Evolutionary conservation across 805 yeast genomes (phyloP).

Genomic region (Ogataea siamensis): DNA sequence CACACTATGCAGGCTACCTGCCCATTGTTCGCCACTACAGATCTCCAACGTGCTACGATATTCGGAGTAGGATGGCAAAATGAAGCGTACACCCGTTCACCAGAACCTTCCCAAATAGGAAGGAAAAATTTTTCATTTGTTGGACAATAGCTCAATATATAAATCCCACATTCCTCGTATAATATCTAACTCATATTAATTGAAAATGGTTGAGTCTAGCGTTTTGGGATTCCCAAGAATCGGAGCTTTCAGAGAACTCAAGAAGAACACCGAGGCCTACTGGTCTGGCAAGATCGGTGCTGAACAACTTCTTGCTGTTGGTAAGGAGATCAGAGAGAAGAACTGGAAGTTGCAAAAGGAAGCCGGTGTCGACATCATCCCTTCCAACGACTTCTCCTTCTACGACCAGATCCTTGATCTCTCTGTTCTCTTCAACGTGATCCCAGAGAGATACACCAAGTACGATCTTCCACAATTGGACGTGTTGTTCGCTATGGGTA

Average conservation of each 20-base stretch:
- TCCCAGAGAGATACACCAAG: slow-evolving; percentile 96
- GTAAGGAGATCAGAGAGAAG: slow-evolving; percentile 90
- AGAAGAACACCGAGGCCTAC: slow-evolving; percentile 98
- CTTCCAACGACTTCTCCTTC: slow-evolving; percentile 97
- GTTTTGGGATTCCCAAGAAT: slow-evolving; percentile 99
- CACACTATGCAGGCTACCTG: slow-evolving; percentile 1
- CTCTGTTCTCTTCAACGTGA: slow-evolving; percentile 88
- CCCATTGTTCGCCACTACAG: not conserved
- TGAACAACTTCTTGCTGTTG: slow-evolving; percentile 86
- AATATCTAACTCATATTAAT: slow-evolving; percentile 9
- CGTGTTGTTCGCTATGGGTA: slow-evolving; percentile 97
- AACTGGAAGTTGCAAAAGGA: slow-evolving; percentile 98
- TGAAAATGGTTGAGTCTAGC: slow-evolving; percentile 88
- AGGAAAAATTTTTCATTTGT: slow-evolving; percentile 22
- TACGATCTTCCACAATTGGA: slow-evolving; percentile 85
- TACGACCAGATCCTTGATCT: slow-evolving; percentile 96
- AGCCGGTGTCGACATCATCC: slow-evolving; percentile 95
- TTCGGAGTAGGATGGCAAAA: not conserved
- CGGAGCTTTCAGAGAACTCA: slow-evolving; percentile 98
- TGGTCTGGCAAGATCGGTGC: slow-evolving; percentile 91
- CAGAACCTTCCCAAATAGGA: slow-evolving; percentile 11
- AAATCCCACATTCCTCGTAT: slow-evolving; percentile 8
- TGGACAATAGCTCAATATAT: slow-evolving; percentile 14
- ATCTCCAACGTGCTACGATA: not conserved
- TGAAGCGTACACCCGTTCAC: slow-evolving; percentile 6